phyloP scores from a whole-genome alignment of 345 rosid genomes.

The Bruguiera gymnorhiza region DNA sequence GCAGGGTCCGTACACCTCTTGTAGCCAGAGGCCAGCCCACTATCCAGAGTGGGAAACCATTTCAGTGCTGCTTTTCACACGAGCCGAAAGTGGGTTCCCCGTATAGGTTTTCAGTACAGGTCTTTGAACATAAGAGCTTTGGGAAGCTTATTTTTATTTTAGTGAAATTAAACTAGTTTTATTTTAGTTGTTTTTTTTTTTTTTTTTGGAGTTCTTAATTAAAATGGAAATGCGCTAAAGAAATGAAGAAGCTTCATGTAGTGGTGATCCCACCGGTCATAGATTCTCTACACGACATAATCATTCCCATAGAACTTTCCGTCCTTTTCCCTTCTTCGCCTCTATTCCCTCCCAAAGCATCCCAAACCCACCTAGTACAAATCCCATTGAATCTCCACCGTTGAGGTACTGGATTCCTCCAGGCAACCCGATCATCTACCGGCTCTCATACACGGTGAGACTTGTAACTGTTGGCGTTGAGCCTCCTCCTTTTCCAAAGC shows the following conservation, averaged over 20 bases:
- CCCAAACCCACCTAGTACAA: background rate
- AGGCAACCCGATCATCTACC: background rate
- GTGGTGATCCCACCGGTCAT: background rate
- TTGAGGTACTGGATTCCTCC: background rate
- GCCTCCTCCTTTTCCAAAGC: background rate
- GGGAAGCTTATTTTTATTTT: no score
- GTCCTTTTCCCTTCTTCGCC: background rate
- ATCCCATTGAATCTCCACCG: constrained; percentile 4
- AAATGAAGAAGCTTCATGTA: background rate
- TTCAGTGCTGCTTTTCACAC: constrained; percentile 1
- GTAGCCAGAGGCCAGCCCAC: background rate
- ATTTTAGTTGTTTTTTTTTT: background rate
- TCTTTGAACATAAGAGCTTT: no score
- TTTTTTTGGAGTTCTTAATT: background rate
- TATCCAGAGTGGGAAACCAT: constrained; percentile 8
- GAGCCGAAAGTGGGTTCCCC: background rate
- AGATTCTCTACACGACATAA: constrained; percentile 21
- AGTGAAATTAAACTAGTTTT: no score
- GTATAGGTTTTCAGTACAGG: no score
- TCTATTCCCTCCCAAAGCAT: background rate
- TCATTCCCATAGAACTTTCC: constrained; percentile 17
- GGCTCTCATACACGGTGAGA: background rate
- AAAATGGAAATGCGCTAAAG: background rate
- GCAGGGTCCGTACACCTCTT: background rate
- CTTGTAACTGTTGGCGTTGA: constrained; percentile 2